Percentiles rank a stretch among this genome's conserved stretches.
Evolutionary conservation across 441 rosid genomes (phyloP).

Genomic region (Erodium texanum): DNA sequence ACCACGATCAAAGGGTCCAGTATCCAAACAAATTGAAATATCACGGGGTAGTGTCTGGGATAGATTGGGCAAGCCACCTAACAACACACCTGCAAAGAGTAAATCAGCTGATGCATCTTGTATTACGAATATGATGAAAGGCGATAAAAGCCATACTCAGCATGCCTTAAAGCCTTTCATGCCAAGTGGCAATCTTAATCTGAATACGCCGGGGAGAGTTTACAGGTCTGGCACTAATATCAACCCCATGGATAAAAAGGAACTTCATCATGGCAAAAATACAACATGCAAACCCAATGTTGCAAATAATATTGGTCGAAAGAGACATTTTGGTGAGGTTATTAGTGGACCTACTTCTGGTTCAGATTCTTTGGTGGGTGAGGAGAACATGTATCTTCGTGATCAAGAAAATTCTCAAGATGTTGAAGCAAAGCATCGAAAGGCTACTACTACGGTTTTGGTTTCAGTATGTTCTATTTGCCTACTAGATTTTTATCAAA

Average conservation of each 20-base stretch:
- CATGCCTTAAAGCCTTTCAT: constrained; percentile 18
- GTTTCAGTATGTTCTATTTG: constrained; percentile 19
- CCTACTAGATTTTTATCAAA: constrained; percentile 10
- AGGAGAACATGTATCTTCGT: constrained; percentile 18
- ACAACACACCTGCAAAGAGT: neutral
- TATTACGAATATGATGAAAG: constrained; percentile 13
- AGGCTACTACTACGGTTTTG: constrained; percentile 15
- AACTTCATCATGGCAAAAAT: constrained; percentile 13
- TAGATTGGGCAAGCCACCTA: constrained; percentile 24
- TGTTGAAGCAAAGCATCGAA: constrained; percentile 18
- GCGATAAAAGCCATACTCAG: constrained; percentile 13
- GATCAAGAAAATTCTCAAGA: constrained; percentile 15
- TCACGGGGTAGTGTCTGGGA: constrained; percentile 33
- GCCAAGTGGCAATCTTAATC: constrained; percentile 12
- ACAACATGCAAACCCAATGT: constrained; percentile 15
- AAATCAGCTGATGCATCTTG: constrained; percentile 8
- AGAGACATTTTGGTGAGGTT: constrained; percentile 27
- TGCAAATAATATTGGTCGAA: constrained; percentile 15
- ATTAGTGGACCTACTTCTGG: constrained; percentile 10
- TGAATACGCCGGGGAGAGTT: constrained; percentile 12
- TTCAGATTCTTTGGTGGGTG: constrained; percentile 15
- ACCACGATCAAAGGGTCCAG: constrained; percentile 15
- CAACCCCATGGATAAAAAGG: constrained; percentile 8
- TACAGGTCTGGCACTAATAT: constrained; percentile 15
- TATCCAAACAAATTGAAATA: constrained; percentile 14